phyloP scores from a whole-genome alignment of 148 eudicot species.

The Oxyria digyna region DNA sequence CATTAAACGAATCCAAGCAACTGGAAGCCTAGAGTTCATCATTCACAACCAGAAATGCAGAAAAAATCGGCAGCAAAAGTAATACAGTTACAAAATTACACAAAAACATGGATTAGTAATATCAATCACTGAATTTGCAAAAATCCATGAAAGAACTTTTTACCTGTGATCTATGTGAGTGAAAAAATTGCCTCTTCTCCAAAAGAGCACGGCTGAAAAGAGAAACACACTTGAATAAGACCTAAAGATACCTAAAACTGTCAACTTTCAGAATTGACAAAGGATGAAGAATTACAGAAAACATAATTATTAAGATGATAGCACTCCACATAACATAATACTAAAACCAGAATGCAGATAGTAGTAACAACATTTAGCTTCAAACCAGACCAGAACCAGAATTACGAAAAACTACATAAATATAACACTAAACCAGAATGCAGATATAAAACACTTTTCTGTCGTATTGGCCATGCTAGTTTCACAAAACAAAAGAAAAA shows the following conservation, averaged over 20 bases:
- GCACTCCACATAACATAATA: background rate
- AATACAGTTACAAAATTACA: background rate
- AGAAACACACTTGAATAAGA: background rate
- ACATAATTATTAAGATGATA: background rate
- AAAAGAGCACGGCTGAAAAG: constrained; percentile 66
- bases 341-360: background rate
- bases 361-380: background rate
- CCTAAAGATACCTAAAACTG: background rate
- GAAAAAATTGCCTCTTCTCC: constrained; percentile 92
- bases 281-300: background rate
- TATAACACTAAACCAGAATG: background rate
- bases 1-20: background rate
- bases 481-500: background rate
- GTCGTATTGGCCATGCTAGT: background rate
- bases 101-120: background rate
- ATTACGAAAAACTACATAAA: background rate
- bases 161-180: constrained; percentile 98
- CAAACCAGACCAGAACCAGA: background rate
- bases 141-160: background rate
- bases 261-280: background rate
- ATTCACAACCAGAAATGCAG: background rate
- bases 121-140: background rate
- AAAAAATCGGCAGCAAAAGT: background rate
- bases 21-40: background rate
- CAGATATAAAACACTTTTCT: background rate